Evolutionary conservation across 2,329 filamentous ascomycete genomes (phyloP), one percentile per base, ranked within the genome.

Genomic region (Tolypocladium nubicola): DNA sequence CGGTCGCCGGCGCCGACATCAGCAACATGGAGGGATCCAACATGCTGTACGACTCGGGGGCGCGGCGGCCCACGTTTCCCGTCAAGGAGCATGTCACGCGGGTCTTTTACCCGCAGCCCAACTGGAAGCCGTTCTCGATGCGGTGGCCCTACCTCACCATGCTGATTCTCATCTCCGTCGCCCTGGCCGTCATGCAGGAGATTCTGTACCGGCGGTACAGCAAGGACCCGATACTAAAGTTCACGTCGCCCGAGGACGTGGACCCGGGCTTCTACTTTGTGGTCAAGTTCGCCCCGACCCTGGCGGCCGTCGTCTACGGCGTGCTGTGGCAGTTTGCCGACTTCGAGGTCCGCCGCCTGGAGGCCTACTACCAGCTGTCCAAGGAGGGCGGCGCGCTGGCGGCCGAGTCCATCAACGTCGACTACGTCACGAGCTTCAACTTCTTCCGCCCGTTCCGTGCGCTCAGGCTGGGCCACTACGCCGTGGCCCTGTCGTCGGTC

Each of bases 361-460:
- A 88, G 66, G 80, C 84, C 0, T 87, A 82, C 63, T 85, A 86
- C 61, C 84, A 87, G 66, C 73, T 88, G 54, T 86, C 83, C 3
- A 82, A 77, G 60, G 73, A 77, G 3, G 77, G 76, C 3, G 85
- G 85, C 16, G 83, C 85, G 1, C 70, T 84, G 23, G 85, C 84
- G 0, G 80, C 79, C 43, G 80, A 84, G 65, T 88, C 84, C 0
- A 80, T 90, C 65, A 90, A 89, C 61, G 85, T 88, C 60, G 85
- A 89, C 68, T 90, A 90, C 59, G 78, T 88, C 50, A 89, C 86
- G 6, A 79, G 83, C 62, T 81, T 86, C 71, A 84, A 79, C 64
- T 83, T 88, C 64, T 70, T 86, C 43, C 78, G 85, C 2, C 87
- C 87, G 0, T 69, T 89, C 5, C 76, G 79, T 52, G 86, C 87